Percentiles rank a stretch among this genome's conserved stretches.
These are phyloP conservation scores for Gentiana straminea DNA, from an alignment of 257 asterid species.

Conservation along the genomic window DNA sequence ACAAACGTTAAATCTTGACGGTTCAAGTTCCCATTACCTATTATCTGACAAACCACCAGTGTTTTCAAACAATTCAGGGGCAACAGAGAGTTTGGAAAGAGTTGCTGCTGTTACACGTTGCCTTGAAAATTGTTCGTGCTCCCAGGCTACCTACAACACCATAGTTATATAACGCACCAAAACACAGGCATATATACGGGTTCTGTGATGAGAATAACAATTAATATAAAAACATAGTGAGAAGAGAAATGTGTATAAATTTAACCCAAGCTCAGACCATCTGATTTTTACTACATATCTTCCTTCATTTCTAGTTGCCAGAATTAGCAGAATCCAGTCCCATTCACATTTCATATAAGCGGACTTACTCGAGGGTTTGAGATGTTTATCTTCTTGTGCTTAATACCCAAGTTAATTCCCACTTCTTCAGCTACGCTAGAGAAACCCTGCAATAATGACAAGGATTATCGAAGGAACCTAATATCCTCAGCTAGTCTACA, in stretches of 20 bases:
- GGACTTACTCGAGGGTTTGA: slow-evolving; percentile 86
- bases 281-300: too few species aligned
- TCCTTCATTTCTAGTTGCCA: too few species aligned
- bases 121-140: slow-evolving; percentile 96
- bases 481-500: neutral
- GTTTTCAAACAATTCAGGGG: slow-evolving; percentile 81
- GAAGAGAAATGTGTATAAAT: too few species aligned
- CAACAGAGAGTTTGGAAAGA: slow-evolving; percentile 58
- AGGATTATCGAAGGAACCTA: slow-evolving; percentile 1
- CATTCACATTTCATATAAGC: neutral
- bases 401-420: slow-evolving; percentile 75
- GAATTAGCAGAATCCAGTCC: too few species aligned
- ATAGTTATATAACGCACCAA: slow-evolving; percentile 15
- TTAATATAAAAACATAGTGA: too few species aligned
- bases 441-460: slow-evolving; percentile 53
- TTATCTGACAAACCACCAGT: slow-evolving; percentile 71
- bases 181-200: slow-evolving; percentile 5
- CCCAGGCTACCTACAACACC: slow-evolving; percentile 89
- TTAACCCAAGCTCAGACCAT: too few species aligned
- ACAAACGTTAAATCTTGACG: neutral
- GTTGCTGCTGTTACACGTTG: slow-evolving; percentile 90
- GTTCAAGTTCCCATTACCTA: slow-evolving; percentile 34
- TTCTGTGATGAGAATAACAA: too few species aligned
- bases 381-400: slow-evolving; percentile 97
- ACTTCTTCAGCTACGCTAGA: slow-evolving; percentile 67